These are phyloP conservation scores for Flaveria sonorensis DNA, from an alignment of 129 eudicot genomes.

Conservation along the genomic window DNA sequence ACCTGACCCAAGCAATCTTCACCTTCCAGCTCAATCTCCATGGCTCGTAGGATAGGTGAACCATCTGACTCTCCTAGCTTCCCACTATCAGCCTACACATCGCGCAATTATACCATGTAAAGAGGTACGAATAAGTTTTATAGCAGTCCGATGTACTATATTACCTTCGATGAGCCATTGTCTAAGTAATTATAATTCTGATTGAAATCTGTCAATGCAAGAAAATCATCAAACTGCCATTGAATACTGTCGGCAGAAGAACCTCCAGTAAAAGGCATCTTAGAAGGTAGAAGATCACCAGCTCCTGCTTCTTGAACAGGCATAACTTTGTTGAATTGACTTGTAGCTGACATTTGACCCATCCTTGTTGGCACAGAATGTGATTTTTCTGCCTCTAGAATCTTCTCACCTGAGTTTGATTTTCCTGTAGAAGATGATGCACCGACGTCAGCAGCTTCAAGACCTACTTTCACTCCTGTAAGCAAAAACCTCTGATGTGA, in stretches of 20 bases:
- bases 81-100: slow-evolving; percentile 71
- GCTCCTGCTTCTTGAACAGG: slow-evolving; percentile 40
- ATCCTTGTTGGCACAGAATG: slow-evolving; percentile 34
- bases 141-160: neutral
- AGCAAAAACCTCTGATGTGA: slow-evolving; percentile 86
- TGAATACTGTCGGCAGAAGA: slow-evolving; percentile 56
- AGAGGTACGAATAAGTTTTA: neutral
- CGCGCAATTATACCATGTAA: slow-evolving; percentile 13
- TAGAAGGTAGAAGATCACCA: slow-evolving; percentile 41
- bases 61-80: slow-evolving; percentile 77
- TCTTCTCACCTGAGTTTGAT: slow-evolving; percentile 50
- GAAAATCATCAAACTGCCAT: slow-evolving; percentile 84
- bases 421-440: slow-evolving; percentile 63
- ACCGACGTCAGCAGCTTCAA: slow-evolving; percentile 52
- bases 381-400: slow-evolving; percentile 38
- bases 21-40: slow-evolving; percentile 60
- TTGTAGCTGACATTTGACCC: slow-evolving; percentile 34
- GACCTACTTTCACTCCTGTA: slow-evolving; percentile 91
- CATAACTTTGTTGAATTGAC: slow-evolving; percentile 40
- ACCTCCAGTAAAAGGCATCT: slow-evolving; percentile 57
- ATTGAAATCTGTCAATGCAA: slow-evolving; percentile 58
- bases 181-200: slow-evolving; percentile 59
- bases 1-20: slow-evolving; percentile 76
- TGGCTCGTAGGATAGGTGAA: slow-evolving; percentile 53
- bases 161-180: slow-evolving; percentile 73